These are phyloP conservation scores for Nepenthes gracilis DNA, from an alignment of 148 eudicot species.

Conservation along the genomic window DNA sequence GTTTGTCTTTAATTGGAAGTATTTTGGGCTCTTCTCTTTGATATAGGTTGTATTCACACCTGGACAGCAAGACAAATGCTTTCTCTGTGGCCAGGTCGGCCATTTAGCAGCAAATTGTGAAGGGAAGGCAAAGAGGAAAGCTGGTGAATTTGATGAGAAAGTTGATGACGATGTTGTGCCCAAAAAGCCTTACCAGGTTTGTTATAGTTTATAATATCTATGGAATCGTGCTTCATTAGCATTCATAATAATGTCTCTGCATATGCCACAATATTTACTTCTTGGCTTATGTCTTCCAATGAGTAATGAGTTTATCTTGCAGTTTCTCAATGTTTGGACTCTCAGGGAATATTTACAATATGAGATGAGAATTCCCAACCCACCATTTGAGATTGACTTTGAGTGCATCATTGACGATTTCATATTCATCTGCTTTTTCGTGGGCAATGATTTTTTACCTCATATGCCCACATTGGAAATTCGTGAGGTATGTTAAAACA, in stretches of 20 bases:
- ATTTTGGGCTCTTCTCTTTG: neutral
- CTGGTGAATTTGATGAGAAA: conserved; percentile 89
- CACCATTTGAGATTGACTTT: conserved; percentile 52
- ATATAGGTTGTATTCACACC: conserved; percentile 64
- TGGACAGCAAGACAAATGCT: conserved; percentile 93
- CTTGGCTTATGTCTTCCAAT: neutral
- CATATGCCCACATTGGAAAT: conserved; percentile 99
- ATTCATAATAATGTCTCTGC: too few relatives aligned
- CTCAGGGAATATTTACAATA: conserved; percentile 81
- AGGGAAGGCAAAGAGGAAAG: conserved; percentile 91
- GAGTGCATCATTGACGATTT: conserved; percentile 91
- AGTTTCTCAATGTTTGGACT: conserved; percentile 92
- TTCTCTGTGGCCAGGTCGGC: conserved; percentile 90
- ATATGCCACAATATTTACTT: neutral
- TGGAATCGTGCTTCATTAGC: neutral
- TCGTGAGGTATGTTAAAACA: conserved; percentile 64
- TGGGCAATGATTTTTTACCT: conserved; percentile 93
- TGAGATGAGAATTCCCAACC: conserved; percentile 74
- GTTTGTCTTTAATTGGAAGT: neutral
- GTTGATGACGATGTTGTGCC: conserved; percentile 44
- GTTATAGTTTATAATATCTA: conserved; percentile 4
- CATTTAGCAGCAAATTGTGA: conserved; percentile 83
- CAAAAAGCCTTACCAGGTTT: conserved; percentile 87
- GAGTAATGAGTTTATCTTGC: conserved; percentile 19
- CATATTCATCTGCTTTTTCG: conserved; percentile 95